These are phyloP conservation scores for Schizopora paradoxa DNA, from an alignment of 1,284 basidiomycete species.

Conservation along the genomic window DNA sequence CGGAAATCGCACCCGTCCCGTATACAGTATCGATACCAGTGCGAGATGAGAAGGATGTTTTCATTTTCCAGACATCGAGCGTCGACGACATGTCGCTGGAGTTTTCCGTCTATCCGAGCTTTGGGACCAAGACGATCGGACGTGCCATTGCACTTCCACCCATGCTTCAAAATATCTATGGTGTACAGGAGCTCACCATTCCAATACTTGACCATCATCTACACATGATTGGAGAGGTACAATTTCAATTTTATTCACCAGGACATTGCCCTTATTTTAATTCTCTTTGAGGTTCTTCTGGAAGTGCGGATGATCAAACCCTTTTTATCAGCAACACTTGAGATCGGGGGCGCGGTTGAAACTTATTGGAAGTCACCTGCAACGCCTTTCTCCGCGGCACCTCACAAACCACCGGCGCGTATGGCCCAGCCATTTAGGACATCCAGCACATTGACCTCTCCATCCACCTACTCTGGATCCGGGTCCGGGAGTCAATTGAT, in stretches of 20 bases:
- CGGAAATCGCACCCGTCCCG: conserved; percentile 79
- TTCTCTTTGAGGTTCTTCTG: conserved; percentile 66
- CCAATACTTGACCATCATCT: conserved; percentile 92
- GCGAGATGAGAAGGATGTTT: conserved; percentile 74
- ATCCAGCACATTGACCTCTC: conserved; percentile 61
- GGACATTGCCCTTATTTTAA: conserved; percentile 10
- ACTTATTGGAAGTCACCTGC: conserved; percentile 96
- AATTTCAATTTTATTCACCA: conserved; percentile 16
- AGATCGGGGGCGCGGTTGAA: conserved; percentile 91
- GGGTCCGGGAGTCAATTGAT: conserved; percentile 47
- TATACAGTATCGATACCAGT: conserved; percentile 87
- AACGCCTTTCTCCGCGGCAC: conserved; percentile 29
- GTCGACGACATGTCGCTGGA: conserved; percentile 79
- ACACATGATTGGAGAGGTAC: conserved; percentile 90
- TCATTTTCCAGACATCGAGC: conserved; percentile 83
- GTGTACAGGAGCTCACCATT: conserved; percentile 56
- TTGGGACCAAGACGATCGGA: conserved; percentile 97
- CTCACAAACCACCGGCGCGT: conserved; percentile 5
- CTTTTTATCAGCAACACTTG: conserved; percentile 91
- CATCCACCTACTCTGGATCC: conserved; percentile 48
- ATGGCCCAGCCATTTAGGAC: conserved; percentile 22
- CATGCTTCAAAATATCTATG: conserved; percentile 57
- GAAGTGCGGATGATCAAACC: conserved; percentile 86
- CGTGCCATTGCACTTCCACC: conserved; percentile 85
- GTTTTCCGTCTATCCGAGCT: conserved; percentile 95